A percentile compares a stretch with the other conserved stretches of the same genome.
These are phyloP conservation scores for Cicer judaicum DNA, from an alignment of 306 rosid genomes.

Conservation along the genomic window DNA sequence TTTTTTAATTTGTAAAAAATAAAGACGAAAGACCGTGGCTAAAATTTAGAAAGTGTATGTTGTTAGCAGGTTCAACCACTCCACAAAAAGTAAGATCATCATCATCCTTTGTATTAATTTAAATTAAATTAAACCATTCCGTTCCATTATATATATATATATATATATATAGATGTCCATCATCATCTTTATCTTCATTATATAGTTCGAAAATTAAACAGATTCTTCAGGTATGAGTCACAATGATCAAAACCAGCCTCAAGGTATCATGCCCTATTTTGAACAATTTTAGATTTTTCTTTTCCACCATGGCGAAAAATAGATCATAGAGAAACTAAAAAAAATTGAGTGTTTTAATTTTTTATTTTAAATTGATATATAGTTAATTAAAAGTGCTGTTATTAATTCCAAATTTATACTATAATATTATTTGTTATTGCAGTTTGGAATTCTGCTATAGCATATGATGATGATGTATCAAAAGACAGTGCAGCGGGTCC, in stretches of 20 bases:
- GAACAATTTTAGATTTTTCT: neutral
- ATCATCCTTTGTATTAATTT: neutral
- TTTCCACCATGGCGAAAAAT: too few species aligned
- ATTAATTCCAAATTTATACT: neutral
- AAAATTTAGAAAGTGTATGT: neutral
- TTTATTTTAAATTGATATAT: neutral
- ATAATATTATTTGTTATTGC: neutral
- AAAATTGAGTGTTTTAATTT: neutral
- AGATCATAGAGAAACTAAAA: too few species aligned
- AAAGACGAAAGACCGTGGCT: too few species aligned
- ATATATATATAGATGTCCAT: neutral
- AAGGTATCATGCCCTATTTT: neutral
- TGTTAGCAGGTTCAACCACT: neutral
- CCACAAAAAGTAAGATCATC: neutral
- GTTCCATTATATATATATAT: neutral
- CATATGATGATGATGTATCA: constrained; percentile 33
- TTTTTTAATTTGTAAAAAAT: too few species aligned
- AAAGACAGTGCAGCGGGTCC: constrained; percentile 40
- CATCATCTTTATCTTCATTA: neutral
- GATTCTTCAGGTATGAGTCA: neutral
- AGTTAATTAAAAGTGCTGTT: neutral
- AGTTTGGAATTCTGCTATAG: constrained; percentile 29
- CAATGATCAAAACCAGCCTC: neutral
- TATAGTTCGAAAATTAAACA: neutral
- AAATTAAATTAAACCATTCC: neutral